Evolutionary conservation across 495 filamentous ascomycete genomes (phyloP).

Genomic region (Polyplosphaeria fusca): DNA sequence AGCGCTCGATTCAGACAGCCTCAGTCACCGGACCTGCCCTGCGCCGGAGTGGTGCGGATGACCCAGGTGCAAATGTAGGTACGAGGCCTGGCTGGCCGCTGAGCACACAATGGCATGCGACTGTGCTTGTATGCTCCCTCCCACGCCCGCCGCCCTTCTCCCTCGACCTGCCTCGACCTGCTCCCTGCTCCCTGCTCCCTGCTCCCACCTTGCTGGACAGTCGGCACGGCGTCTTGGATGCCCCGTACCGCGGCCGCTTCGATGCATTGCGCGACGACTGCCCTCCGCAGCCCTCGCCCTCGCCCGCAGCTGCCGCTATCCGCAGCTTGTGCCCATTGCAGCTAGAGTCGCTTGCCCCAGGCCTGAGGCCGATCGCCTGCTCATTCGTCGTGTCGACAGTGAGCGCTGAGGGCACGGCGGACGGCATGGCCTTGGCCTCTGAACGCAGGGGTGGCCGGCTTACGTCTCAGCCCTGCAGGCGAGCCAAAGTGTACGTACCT

Average conservation of each 20-base stretch:
- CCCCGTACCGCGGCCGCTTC: too few species aligned
- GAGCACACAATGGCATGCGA: slow-evolving; percentile 1
- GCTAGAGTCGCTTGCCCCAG: slow-evolving; percentile 10
- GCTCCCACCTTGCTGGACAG: too few species aligned
- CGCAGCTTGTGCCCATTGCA: neutral
- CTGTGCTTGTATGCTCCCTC: too few species aligned
- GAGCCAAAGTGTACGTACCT: slow-evolving; percentile 16
- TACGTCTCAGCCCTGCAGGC: slow-evolving; percentile 34
- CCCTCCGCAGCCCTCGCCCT: neutral
- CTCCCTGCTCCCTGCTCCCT: too few species aligned
- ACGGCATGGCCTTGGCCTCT: slow-evolving; percentile 22
- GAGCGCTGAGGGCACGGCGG: neutral
- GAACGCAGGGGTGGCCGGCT: slow-evolving; percentile 25
- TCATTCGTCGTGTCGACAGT: neutral
- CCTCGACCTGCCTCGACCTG: too few species aligned
- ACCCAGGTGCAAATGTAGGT: slow-evolving; percentile 27
- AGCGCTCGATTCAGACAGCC: too few species aligned
- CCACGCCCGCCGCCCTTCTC: too few species aligned
- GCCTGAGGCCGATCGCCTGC: slow-evolving; percentile 17
- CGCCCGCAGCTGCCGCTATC: neutral
- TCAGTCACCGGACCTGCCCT: slow-evolving; percentile 30
- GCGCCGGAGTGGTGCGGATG: slow-evolving; percentile 29
- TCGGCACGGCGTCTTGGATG: too few species aligned
- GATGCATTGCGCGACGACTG: too few species aligned
- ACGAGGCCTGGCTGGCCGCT: slow-evolving; percentile 18